Base-by-base conservation (phyloP, 1,139 yeast genomes). In the Debaryomyces fabryi region DNA sequence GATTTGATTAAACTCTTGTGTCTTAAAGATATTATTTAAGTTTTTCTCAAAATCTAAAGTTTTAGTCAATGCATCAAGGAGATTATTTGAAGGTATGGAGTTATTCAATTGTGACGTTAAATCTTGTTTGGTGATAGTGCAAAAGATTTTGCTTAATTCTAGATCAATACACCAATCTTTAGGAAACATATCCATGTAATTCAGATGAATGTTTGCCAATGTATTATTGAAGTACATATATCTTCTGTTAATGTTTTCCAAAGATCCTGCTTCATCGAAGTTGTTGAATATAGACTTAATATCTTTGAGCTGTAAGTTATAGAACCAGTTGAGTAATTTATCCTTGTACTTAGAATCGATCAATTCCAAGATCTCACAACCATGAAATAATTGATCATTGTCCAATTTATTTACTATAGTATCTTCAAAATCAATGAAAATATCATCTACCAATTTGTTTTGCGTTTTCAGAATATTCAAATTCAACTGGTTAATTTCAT, bases 251-350 rank as follows among this genome's bases (percentile, higher is more conserved):
- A 93, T 70, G 65, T 93, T 93, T 52, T 93, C 99, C 52, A 93
- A 70, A 1, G 96, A 86, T 0, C 97, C 97, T 0, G 99, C 98
- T 66, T 92, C 99, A 57, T 91, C 97, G 16, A 82, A 76, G 25
- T 83, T 76, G 48, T 82, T 80, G 67, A 93, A 93, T 12, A 93
- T 89, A 21, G 81, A 72, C 38, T 80, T 79, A 49, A 93, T 83
- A 59, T 92, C 98, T 55, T 80, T 79, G 48, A 93, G 74, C 54
- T 87, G 85, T 37, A 77, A 74, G 53, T 81, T 82, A 52, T 88
- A 81, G 65, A 87, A 89, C 95, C 96, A 89, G 44, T 79, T 80
- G 15, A 85, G 69, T 38, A 92, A 70, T 57, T 85, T 81, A 45
- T 80, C 82, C 52, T 82, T 82, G 52, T 85, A 79, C 42, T 82